Conservation (phyloP, 2,329 filamentous ascomycete genomes). For the Aulographum hederae region DNA sequence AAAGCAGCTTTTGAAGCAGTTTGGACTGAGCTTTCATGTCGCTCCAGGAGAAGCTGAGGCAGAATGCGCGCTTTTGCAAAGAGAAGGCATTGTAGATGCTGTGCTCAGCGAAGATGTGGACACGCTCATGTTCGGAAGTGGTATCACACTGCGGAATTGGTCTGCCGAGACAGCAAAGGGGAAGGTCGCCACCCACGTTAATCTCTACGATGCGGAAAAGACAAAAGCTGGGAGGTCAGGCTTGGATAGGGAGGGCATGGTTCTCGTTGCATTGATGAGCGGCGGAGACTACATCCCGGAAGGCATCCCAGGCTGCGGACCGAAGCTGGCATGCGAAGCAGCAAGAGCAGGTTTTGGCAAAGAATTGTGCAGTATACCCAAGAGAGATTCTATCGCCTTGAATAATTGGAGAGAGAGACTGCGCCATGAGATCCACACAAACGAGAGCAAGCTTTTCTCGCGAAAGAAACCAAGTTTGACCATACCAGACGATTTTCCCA, state of each 20-base stretch:
- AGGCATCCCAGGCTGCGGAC: conserved; percentile 72
- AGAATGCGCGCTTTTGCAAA: conserved; percentile 77
- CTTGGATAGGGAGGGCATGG: conserved; percentile 77
- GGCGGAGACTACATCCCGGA: conserved; percentile 87
- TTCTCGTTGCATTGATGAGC: conserved; percentile 83
- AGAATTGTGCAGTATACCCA: conserved; percentile 48
- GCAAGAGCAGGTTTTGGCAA: conserved; percentile 74
- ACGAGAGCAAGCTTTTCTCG: conserved; percentile 66
- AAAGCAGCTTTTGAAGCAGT: conserved; percentile 67
- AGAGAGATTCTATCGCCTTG: conserved; percentile 40
- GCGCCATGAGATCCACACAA: conserved; percentile 60
- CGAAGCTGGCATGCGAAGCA: conserved; percentile 78
- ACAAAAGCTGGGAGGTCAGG: conserved; percentile 37
- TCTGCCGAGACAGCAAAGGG: conserved; percentile 39
- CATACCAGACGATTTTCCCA: conserved; percentile 70
- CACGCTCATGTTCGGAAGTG: conserved; percentile 91
- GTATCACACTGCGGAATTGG: conserved; percentile 63
- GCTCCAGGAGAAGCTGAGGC: conserved; percentile 93
- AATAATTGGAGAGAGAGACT: conserved; percentile 54
- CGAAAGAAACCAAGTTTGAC: conserved; percentile 53
- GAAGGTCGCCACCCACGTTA: conserved; percentile 68
- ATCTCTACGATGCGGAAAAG: conserved; percentile 50
- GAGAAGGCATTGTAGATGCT: conserved; percentile 69
- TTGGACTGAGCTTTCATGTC: conserved; percentile 68
- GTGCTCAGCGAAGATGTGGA: conserved; percentile 95